phyloP scores from a whole-genome alignment of 2,329 filamentous ascomycete species.

The Stromatinia cepivora region DNA sequence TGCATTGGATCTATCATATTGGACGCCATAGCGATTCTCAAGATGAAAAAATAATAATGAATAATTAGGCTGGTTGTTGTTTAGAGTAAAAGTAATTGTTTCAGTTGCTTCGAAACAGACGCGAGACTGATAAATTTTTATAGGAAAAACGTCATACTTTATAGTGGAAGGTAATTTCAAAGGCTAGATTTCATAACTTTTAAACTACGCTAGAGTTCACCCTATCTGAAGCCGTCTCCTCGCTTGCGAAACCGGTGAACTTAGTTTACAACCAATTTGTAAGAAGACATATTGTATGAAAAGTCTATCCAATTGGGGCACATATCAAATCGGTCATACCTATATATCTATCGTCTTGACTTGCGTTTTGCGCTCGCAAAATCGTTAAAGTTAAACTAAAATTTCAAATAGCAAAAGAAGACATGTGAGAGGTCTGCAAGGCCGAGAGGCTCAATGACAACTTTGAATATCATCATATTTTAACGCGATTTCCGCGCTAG shows the following conservation, averaged over 20 bases:
- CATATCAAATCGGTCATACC: background rate
- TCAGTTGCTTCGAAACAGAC: background rate
- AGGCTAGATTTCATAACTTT: background rate
- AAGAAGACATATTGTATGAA: background rate
- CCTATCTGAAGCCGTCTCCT: background rate
- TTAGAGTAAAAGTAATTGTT: background rate
- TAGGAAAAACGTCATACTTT: background rate
- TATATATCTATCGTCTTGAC: background rate
- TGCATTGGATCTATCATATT: background rate
- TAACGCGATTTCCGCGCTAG: constrained; percentile 3
- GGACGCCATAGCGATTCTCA: background rate
- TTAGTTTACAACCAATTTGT: background rate
- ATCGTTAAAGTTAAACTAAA: background rate
- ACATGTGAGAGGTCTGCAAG: background rate
- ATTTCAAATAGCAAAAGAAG: background rate
- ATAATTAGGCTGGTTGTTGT: background rate
- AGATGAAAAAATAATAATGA: background rate
- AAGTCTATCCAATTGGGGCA: background rate
- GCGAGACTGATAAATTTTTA: background rate
- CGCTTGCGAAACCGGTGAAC: constrained; percentile 5
- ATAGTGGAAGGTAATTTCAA: background rate
- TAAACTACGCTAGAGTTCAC: background rate
- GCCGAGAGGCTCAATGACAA: background rate
- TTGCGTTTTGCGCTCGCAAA: constrained; percentile 12
- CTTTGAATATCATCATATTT: background rate